A percentile compares a stretch with the other conserved stretches of the same genome.
Evolutionary conservation across 192 early-diverging fungal genomes (phyloP).

Genomic region (Mortierella antarctica): DNA sequence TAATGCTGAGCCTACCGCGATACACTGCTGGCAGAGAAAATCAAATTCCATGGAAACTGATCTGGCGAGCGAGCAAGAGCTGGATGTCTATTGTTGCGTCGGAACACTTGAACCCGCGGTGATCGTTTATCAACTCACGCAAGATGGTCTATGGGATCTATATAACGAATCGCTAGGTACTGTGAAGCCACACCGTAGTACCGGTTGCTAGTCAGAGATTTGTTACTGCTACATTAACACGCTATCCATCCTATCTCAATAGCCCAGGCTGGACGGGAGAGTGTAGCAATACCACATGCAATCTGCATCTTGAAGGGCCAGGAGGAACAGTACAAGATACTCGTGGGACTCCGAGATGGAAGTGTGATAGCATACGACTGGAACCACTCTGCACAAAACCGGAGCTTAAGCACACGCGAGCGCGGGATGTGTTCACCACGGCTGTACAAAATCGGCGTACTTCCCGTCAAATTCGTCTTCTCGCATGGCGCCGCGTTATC

Average conservation of each 20-base stretch:
- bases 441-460: slow-evolving; percentile 24
- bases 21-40: slow-evolving; percentile 24
- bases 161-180: slow-evolving; percentile 30
- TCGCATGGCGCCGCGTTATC: neutral
- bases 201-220: neutral
- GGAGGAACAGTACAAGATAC: slow-evolving; percentile 7
- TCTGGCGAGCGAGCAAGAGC: neutral
- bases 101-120: slow-evolving; percentile 40
- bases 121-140: slow-evolving; percentile 11
- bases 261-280: slow-evolving; percentile 28
- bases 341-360: slow-evolving; percentile 42
- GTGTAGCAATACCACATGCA: slow-evolving; percentile 31
- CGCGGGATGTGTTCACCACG: slow-evolving; percentile 11
- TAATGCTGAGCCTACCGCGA: slow-evolving; percentile 30
- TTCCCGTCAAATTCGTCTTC: slow-evolving; percentile 26
- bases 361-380: slow-evolving; percentile 32
- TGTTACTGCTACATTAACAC: neutral
- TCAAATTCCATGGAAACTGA: neutral
- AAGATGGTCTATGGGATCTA: slow-evolving; percentile 4
- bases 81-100: slow-evolving; percentile 14
- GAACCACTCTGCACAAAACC: neutral
- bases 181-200: neutral
- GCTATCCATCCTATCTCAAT: neutral
- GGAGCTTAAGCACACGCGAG: neutral
- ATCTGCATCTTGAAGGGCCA: slow-evolving; percentile 10